Base-by-base conservation (phyloP, 768 basidiomycete genomes). In the Hebeloma cylindrosporum region DNA sequence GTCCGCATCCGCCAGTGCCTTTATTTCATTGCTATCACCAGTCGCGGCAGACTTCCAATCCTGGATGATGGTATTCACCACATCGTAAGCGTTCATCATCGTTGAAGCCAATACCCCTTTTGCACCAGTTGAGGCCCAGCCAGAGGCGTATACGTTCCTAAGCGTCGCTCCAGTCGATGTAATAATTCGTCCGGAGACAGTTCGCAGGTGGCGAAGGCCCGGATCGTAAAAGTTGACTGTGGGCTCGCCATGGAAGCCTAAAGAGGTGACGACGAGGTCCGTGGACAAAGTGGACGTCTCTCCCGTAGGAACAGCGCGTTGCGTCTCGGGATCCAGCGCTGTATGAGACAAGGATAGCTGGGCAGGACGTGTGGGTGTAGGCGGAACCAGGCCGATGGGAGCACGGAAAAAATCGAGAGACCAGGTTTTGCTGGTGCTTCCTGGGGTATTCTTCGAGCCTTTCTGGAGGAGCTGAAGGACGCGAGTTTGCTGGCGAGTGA, bases 61-160 rank as follows among this genome's bases (percentile, higher is more conserved):
- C 1, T 69, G 65, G 1, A 92, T 50, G 40, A 97, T 78, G 0
- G 75, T 69, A 28, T 87, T 82, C 2, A 89, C 85, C 2, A 90
- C 82, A 2, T 76, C 74, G 59, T 93, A 92, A 16, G 94, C 89
- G 60, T 96, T 78, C 64, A 91, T 81, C 93, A 99, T 93, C 25
- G 96, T 96, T 3, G 84, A 75, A 2, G 92, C 93, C 33, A 98
- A 73, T 9, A 98, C 93, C 7, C 94, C 94, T 40, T 80, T 84
- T 0, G 96, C 93, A 26, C 95, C 95, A 3, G 79, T 82, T 2
- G 91, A 85, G 2, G 91, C 85, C 96, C 96, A 99, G 7, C 95
- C 95, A 1, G 89, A 85, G 1, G 91, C 86, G 60, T 96, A 99
- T n/a, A 94, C 71, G 46, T 79, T 80, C 27, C 71, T 73, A 27